Base-by-base conservation (phyloP, 2,329 filamentous ascomycete genomes). In the Pyrenochaeta sp. region DNA sequence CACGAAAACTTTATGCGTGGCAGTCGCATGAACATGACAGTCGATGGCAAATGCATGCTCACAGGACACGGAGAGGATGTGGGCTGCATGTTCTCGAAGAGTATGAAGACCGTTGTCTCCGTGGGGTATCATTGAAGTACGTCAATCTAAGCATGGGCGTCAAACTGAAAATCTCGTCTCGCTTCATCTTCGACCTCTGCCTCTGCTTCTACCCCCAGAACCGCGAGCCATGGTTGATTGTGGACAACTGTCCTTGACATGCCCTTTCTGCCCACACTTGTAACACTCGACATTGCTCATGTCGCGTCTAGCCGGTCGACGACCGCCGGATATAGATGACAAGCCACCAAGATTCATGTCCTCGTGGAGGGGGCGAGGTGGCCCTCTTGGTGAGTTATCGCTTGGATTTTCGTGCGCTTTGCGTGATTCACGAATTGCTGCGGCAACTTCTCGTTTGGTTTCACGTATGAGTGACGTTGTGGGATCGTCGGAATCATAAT, bases 351-450 rank as follows among this genome's bases (percentile, higher is more conserved):
- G 75, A 56, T 88, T 64, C 50, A 61, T 87, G 45, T 90, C 81
- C 49, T 89, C 85, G 71, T 88, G 89, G 72, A 86, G 86, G 64
- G 83, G 82, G 36, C 85, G 83, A 7, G 85, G 83, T 15, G 87
- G 73, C 60, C 85, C 79, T 58, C 77, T 76, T 11, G 81, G 82
- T 20, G 76, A 76, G 45, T 78, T 78, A 53, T 58, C 51, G 27
- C 83, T 81, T 21, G 76, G 76, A 43, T 81, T 80, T 63, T 78
- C 79, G 66, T 80, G 81, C 33, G 77, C 76, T 62, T 78, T 73
- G 29, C 78, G 76, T 45, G 79, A 77, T 36, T 75, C 75, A 43
- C 78, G 78, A 9, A 72, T 68, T 54, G 75, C 75, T 18, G 76
- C 73, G 2, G 75, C 73, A 18, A 79, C 79, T 51, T 80, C 78